Evolutionary conservation across 495 filamentous ascomycete genomes (phyloP).

Genomic region (Trichoderma orchidacearum): DNA sequence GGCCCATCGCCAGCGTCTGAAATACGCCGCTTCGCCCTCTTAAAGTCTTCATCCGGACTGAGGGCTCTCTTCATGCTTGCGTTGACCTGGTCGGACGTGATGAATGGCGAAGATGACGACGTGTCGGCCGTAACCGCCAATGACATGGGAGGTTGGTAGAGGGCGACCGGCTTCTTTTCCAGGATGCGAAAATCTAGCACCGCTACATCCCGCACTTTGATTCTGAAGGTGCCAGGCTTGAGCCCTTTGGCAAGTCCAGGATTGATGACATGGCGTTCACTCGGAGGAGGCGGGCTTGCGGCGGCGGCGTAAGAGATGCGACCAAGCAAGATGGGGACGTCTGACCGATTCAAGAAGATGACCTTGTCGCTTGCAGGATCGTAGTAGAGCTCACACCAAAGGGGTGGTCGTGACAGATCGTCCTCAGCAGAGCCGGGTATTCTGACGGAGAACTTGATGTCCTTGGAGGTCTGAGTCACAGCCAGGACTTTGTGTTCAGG

Average conservation of each 20-base stretch:
- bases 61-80: conserved; percentile 29
- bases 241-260: conserved; percentile 24
- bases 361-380: conserved; percentile 35
- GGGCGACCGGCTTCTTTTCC: conserved; percentile 24
- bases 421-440: conserved; percentile 23
- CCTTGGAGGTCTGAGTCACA: conserved; percentile 32
- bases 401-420: conserved; percentile 17
- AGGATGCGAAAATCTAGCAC: conserved; percentile 36
- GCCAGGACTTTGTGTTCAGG: conserved; percentile 31
- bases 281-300: conserved; percentile 13
- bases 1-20: conserved; percentile 12
- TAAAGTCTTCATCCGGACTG: conserved; percentile 19
- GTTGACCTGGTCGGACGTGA: conserved; percentile 14
- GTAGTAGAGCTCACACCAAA: conserved; percentile 37
- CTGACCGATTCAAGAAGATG: conserved; percentile 30
- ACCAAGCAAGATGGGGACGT: conserved; percentile 27
- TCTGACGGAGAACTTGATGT: conserved; percentile 35
- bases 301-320: conserved; percentile 16
- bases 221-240: conserved; percentile 32
- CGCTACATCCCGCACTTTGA: conserved; percentile 24
- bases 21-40: conserved; percentile 14
- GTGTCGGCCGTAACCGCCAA: conserved; percentile 11
- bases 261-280: conserved; percentile 20
- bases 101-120: conserved; percentile 8
- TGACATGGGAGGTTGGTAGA: conserved; percentile 11